These are phyloP conservation scores for Udeniomyces megalosporus DNA, from an alignment of 768 basidiomycete species.

Conservation along the genomic window DNA sequence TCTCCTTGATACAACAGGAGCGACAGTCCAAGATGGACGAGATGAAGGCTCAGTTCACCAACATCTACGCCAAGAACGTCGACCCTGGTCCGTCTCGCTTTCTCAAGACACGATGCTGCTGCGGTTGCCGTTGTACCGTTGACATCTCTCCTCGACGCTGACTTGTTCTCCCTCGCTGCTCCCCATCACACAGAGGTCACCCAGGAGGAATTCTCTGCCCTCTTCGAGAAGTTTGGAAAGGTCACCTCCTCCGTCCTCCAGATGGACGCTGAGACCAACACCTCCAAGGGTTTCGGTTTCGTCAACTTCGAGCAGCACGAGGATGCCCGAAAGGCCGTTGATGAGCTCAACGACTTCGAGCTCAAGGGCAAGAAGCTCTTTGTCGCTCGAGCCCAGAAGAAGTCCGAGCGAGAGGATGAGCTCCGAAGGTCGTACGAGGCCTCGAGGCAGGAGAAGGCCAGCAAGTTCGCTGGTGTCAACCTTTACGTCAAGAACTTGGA, in stretches of 20 bases:
- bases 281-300: constrained; percentile 90
- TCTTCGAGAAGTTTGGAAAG: constrained; percentile 60
- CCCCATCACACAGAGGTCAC: constrained; percentile 39
- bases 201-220: constrained; percentile 66
- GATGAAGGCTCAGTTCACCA: constrained; percentile 92
- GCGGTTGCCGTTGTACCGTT: no score
- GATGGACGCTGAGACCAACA: constrained; percentile 65
- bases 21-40: constrained; percentile 97
- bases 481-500: constrained; percentile 99
- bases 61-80: constrained; percentile 96
- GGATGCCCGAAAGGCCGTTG: constrained; percentile 76
- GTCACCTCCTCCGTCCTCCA: constrained; percentile 82
- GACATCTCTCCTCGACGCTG: not conserved
- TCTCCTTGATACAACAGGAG: constrained; percentile 40
- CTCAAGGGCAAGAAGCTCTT: constrained; percentile 75
- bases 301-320: constrained; percentile 93
- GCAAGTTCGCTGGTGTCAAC: constrained; percentile 98
- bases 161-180: not conserved
- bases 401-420: constrained; percentile 94
- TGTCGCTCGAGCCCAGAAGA: constrained; percentile 94
- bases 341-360: constrained; percentile 72
- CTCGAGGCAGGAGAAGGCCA: constrained; percentile 89
- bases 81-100: constrained; percentile 39
- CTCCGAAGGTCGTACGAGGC: constrained; percentile 82
- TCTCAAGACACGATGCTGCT: no score